Conservation (phyloP, 805 yeast genomes). For the Yamadazyma kitorensis region DNA sequence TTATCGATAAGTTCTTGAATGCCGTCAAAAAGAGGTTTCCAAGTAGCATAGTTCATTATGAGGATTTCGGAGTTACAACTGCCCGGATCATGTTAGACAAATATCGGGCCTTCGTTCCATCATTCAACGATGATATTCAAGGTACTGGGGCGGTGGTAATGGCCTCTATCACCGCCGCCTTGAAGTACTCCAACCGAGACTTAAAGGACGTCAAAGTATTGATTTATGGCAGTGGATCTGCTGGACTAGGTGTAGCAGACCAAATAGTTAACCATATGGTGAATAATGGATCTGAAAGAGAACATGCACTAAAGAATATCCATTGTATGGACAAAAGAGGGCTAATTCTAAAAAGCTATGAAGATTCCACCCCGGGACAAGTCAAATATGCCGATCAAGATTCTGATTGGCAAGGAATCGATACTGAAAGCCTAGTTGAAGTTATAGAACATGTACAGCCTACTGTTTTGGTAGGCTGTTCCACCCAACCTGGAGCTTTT, state of each 20-base stretch:
- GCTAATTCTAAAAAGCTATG: slow-evolving; percentile 59
- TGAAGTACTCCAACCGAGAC: slow-evolving; percentile 68
- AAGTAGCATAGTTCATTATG: slow-evolving; percentile 88
- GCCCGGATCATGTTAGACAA: slow-evolving; percentile 80
- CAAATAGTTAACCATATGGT: slow-evolving; percentile 89
- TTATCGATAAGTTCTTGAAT: slow-evolving; percentile 74
- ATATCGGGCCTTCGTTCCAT: slow-evolving; percentile 72
- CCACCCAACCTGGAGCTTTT: slow-evolving; percentile 94
- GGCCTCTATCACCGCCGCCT: slow-evolving; percentile 91
- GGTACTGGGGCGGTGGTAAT: slow-evolving; percentile 99
- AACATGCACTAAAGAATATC: slow-evolving; percentile 71
- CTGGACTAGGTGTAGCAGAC: slow-evolving; percentile 95
- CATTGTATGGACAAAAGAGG: slow-evolving; percentile 86
- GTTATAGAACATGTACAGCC: slow-evolving; percentile 76
- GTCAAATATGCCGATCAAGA: slow-evolving; percentile 71
- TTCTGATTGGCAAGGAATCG: slow-evolving; percentile 67
- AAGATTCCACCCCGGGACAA: slow-evolving; percentile 62
- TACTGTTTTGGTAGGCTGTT: slow-evolving; percentile 90
- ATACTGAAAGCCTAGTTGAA: slow-evolving; percentile 65
- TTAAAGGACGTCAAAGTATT: slow-evolving; percentile 64
- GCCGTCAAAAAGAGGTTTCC: slow-evolving; percentile 78
- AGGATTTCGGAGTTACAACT: slow-evolving; percentile 91
- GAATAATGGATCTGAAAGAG: slow-evolving; percentile 67
- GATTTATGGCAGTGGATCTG: slow-evolving; percentile 95
- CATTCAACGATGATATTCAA: slow-evolving; percentile 97